Percentiles rank a stretch among this genome's conserved stretches.
Conservation (phyloP, 176 grass and related monocot genomes). For the Echinochloa phyllopogon region DNA sequence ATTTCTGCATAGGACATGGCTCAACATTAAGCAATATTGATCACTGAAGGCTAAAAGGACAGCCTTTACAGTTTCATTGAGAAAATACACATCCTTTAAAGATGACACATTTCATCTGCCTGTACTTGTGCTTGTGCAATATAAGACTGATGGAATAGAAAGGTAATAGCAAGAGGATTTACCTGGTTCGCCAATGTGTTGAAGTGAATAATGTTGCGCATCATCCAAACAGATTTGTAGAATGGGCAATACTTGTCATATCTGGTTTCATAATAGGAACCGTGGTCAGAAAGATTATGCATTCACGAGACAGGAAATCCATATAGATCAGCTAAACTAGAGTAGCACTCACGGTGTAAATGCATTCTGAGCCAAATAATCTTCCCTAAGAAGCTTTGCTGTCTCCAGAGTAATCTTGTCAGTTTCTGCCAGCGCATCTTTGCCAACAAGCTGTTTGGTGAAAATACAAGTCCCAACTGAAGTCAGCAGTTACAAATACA, state of each 20-base stretch:
- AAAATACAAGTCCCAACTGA: constrained; percentile 40
- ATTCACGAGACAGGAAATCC: constrained; percentile 7
- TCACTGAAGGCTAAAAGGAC: not conserved
- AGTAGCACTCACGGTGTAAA: constrained; percentile 74
- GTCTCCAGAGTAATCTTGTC: constrained; percentile 89
- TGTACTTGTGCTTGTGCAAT: not conserved
- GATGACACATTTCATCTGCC: not conserved
- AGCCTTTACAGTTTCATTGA: not conserved
- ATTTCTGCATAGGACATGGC: constrained; percentile 7
- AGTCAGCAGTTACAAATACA: not conserved
- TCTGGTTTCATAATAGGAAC: constrained; percentile 36
- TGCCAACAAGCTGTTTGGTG: constrained; percentile 70
- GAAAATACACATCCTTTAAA: not conserved
- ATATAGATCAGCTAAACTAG: not conserved
- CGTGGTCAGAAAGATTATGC: constrained; percentile 21
- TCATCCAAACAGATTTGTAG: constrained; percentile 99
- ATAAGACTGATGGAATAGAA: not conserved
- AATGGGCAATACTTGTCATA: constrained; percentile 91
- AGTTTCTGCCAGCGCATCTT: constrained; percentile 82
- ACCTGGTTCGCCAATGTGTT: constrained; percentile 86
- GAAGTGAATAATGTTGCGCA: constrained; percentile 91
- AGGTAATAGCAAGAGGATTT: not conserved
- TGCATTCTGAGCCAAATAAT: constrained; percentile 83
- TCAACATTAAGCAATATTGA: constrained; percentile 4
- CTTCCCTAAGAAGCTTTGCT: constrained; percentile 84